Evolutionary conservation across 192 early-diverging fungal species (phyloP).

Genomic region (Linnemannia zychae): DNA sequence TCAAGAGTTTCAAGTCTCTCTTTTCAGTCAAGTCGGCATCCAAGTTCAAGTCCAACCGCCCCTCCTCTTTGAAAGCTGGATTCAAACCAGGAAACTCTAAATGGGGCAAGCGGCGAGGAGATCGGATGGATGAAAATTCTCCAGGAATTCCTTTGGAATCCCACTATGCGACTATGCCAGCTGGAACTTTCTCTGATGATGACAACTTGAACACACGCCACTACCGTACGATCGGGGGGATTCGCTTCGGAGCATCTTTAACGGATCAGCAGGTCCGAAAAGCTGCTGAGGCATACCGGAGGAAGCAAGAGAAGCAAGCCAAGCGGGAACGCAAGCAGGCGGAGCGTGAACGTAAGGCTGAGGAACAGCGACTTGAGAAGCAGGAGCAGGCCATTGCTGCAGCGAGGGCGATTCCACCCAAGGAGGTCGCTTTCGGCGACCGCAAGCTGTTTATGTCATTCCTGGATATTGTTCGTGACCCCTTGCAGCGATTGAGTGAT

Average conservation of each 20-base stretch:
- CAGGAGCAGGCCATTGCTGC: conserved; percentile 32
- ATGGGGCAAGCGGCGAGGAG: conserved; percentile 8
- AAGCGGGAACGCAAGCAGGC: conserved; percentile 24
- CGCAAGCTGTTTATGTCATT: conserved; percentile 65
- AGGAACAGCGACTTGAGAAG: conserved; percentile 7
- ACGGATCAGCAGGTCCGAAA: conserved; percentile 35
- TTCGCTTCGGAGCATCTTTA: background rate
- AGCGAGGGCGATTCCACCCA: conserved; percentile 36
- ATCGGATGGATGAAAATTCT: background rate
- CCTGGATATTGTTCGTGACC: conserved; percentile 62
- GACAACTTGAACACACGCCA: background rate
- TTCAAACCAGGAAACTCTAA: conserved; percentile 18
- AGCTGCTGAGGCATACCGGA: conserved; percentile 31
- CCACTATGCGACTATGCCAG: conserved; percentile 23
- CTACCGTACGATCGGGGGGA: background rate
- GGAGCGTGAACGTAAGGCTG: conserved; percentile 21
- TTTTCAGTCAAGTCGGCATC: conserved; percentile 28
- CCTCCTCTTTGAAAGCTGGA: conserved; percentile 35
- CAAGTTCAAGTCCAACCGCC: conserved; percentile 15
- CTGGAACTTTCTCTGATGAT: background rate
- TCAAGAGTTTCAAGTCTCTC: conserved; percentile 47
- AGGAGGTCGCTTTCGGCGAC: conserved; percentile 61
- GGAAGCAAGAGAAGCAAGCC: conserved; percentile 22
- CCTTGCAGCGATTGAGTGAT: conserved; percentile 58
- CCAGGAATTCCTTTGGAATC: background rate